phyloP scores from a whole-genome alignment of 2,329 filamentous ascomycete species.

The Colletotrichum theobromicola region DNA sequence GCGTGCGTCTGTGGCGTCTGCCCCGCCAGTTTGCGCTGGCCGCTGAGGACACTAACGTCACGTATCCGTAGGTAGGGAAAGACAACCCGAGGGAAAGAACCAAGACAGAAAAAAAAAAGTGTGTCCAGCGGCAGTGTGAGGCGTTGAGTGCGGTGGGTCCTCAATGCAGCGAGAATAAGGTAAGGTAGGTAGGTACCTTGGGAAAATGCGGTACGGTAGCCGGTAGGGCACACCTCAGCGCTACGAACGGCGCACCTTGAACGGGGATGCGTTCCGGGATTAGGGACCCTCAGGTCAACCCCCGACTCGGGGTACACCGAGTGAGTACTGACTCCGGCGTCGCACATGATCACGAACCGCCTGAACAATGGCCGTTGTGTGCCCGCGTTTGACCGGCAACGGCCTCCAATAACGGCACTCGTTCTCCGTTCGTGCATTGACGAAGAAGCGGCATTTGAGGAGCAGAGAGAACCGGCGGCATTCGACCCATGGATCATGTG shows the following conservation, averaged over 20 bases:
- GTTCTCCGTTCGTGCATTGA: conserved; percentile 4
- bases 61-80: background rate
- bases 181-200: too few relatives aligned
- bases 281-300: background rate
- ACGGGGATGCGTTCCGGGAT: conserved; percentile 5
- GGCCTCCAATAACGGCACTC: background rate
- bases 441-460: background rate
- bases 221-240: background rate
- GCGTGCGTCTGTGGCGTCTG: background rate
- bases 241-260: background rate
- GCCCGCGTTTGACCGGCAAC: background rate
- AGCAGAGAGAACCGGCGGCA: background rate
- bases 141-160: background rate
- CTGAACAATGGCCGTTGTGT: background rate
- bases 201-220: background rate
- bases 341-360: background rate
- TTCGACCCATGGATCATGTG: background rate
- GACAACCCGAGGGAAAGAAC: too few relatives aligned
- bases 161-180: background rate
- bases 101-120: background rate
- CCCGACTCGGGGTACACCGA: conserved; percentile 6
- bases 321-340: background rate
- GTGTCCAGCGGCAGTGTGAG: too few relatives aligned
- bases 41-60: background rate
- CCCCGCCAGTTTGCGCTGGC: background rate